phyloP scores from a whole-genome alignment of 768 basidiomycete genomes.

The Calvatia gigantea region DNA sequence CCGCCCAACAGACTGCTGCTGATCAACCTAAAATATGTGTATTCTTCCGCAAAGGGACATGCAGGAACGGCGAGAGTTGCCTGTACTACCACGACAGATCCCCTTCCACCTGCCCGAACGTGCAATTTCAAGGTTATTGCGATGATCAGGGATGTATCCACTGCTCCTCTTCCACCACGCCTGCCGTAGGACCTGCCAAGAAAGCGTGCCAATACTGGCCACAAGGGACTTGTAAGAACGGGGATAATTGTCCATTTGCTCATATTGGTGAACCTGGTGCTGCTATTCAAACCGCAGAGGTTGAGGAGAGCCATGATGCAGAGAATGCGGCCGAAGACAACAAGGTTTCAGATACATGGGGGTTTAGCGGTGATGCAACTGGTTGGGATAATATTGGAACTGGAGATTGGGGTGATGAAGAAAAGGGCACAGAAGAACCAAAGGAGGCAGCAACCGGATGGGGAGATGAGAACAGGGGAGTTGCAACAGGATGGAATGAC shows the following conservation, averaged over 20 bases:
- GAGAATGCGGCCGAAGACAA: not conserved
- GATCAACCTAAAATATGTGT: not conserved
- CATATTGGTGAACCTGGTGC: conserved; percentile 21
- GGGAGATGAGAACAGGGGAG: not conserved
- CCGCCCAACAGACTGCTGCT: not conserved
- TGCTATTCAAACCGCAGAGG: not conserved
- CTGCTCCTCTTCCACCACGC: not conserved
- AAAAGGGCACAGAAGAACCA: not conserved
- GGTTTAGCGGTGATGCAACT: not conserved
- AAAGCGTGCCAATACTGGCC: conserved; percentile 31
- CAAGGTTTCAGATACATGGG: not conserved
- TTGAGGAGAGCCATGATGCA: not conserved
- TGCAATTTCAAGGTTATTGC: not conserved
- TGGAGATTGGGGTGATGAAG: not conserved
- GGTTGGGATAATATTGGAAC: not conserved
- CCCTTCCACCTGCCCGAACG: not conserved
- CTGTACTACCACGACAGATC: not conserved
- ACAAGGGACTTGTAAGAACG: conserved; percentile 36
- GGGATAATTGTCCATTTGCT: conserved; percentile 31
- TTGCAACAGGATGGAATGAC: conserved; percentile 1
- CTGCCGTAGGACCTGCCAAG: not conserved
- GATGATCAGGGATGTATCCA: not conserved
- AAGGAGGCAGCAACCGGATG: not conserved
- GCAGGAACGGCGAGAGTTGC: conserved; percentile 6
- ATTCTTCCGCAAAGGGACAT: conserved; percentile 8